Base-by-base conservation (phyloP, 208 protist genomes). In the Trypanosoma boissoni region DNA sequence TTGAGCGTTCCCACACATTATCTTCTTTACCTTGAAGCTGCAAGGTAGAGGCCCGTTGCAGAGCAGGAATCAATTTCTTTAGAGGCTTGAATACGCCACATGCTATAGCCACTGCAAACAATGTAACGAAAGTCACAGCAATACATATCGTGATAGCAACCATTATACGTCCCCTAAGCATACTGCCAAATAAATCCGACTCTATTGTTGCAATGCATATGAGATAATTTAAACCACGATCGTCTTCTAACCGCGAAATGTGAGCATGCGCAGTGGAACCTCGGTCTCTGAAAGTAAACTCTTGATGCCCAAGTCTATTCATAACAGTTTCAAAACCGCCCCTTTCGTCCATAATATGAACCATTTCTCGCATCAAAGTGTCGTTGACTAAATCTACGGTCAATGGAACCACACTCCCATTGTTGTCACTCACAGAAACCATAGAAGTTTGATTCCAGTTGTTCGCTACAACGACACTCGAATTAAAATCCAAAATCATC, bases 1-100 rank as follows among this genome's bases (percentile, higher is more conserved):
- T 31, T 14, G 54, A 59, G 16, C 31, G 42, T 39, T 36, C 32
- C 27, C 34, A 59, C 4, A 50, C 54, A 8, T 24, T 28, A 42
- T 23, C 41, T 0, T 53, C 31, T 29, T 68, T 49, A 45, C 67
- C 55, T 44, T 41, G 71, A n/a, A 86, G 51, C 55, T 82, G 73
- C 0, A 86, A 66, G 46, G 75, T 68, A 43, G 79, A 81, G 1
- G 74, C 79, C 32, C 76, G 72, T 32, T 80, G 58, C 57, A 84
- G 70, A 58, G 68, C 72, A 24, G 77, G 77, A 26, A 77, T 76
- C 37, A 83, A 58, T 21, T 65, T 69, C 57, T 70, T 62, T 34
- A 70, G 28, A 12, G 64, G 56, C 37, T 54, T 70, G 5, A 70
- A 41, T 31, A 57, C 4, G n/a, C 45, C 21, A 48, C 54, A 83